A percentile compares a stretch with the other conserved stretches of the same genome.
phyloP scores from a whole-genome alignment of 495 filamentous ascomycete genomes.

The Tuber magnatum region DNA sequence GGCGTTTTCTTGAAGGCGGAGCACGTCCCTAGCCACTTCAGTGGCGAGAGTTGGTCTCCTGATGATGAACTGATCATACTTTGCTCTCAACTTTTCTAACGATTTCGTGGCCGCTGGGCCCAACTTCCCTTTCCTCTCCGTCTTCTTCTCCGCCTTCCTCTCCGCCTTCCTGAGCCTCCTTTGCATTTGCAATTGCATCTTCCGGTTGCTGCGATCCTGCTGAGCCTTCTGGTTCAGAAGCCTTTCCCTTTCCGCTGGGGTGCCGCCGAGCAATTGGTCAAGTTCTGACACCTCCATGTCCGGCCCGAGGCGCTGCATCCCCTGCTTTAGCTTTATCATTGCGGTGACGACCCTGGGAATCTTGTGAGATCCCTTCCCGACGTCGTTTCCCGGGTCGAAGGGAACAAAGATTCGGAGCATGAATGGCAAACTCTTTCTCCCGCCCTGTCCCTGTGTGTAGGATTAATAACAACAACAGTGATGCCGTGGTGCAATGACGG shows the following conservation, averaged over 20 bases:
- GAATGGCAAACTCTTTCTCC: neutral
- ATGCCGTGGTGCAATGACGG: neutral
- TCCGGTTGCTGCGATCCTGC: neutral
- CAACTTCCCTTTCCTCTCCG: neutral
- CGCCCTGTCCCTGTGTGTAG: neutral
- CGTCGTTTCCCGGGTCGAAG: constrained; percentile 22
- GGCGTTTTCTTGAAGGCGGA: neutral
- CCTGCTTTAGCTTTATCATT: neutral
- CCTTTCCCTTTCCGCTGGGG: neutral
- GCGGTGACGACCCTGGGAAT: neutral
- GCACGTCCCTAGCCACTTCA: neutral
- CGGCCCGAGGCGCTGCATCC: neutral
- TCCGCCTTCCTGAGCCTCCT: neutral
- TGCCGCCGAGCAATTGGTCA: neutral
- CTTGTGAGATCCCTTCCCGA: neutral
- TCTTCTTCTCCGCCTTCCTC: neutral
- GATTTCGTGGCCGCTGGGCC: neutral
- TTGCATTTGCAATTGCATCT: neutral
- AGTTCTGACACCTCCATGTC: neutral
- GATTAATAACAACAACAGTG: neutral
- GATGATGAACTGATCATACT: neutral
- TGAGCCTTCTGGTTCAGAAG: neutral
- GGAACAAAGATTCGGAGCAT: constrained; percentile 8
- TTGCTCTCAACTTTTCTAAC: neutral
- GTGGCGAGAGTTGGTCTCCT: neutral